Evolutionary conservation across 768 basidiomycete genomes (phyloP).

Genomic region (Lyophyllum shimeji): DNA sequence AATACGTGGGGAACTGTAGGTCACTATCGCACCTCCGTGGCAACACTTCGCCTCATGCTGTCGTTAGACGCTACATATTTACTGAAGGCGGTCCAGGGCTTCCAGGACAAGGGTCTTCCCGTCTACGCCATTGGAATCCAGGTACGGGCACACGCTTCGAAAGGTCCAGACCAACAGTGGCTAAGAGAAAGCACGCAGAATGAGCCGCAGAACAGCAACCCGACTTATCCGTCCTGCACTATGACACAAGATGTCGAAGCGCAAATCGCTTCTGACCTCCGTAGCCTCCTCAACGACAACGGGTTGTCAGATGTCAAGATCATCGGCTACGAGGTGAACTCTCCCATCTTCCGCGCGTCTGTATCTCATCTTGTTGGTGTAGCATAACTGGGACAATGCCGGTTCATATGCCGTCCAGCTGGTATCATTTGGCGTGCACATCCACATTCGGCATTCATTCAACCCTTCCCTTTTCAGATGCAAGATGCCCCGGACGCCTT

Average conservation of each 20-base stretch:
- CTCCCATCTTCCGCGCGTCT: neutral
- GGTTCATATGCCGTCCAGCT: slow-evolving; percentile 59
- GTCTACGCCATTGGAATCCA: slow-evolving; percentile 67
- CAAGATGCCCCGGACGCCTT: slow-evolving; percentile 54
- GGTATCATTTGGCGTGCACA: slow-evolving; percentile 21
- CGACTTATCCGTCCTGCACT: slow-evolving; percentile 66
- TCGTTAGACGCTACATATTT: slow-evolving; percentile 67
- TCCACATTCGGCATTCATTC: too few species aligned
- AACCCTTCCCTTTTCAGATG: slow-evolving; percentile 35
- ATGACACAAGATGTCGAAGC: slow-evolving; percentile 59
- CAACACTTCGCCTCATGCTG: neutral
- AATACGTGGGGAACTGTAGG: slow-evolving; percentile 50
- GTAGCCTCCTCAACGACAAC: slow-evolving; percentile 60
- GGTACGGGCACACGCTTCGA: slow-evolving; percentile 1
- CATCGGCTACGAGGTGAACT: slow-evolving; percentile 42
- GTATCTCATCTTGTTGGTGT: slow-evolving; percentile 14
- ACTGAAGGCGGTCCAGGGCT: slow-evolving; percentile 70
- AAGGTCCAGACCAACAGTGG: neutral
- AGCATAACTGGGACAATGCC: slow-evolving; percentile 74
- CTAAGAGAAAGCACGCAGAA: slow-evolving; percentile 26
- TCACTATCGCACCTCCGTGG: neutral
- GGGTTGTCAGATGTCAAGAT: slow-evolving; percentile 60
- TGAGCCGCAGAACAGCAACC: slow-evolving; percentile 55
- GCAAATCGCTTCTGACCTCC: slow-evolving; percentile 53
- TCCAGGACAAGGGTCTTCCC: slow-evolving; percentile 56